Base-by-base conservation (phyloP, 352 stramenopile genomes). In the Phytophthora fragariaefolia region DNA sequence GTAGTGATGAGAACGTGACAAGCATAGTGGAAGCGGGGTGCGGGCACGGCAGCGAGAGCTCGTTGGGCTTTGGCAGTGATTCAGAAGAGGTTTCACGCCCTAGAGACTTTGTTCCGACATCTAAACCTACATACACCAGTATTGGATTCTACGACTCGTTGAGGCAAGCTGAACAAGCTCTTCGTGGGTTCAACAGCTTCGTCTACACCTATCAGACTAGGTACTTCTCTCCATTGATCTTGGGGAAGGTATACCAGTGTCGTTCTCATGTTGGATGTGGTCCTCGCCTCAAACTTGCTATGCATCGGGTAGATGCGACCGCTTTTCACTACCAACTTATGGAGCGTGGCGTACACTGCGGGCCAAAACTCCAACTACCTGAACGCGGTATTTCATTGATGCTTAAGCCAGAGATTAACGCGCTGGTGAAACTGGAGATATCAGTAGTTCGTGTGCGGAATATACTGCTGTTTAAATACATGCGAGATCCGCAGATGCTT, bases 211-310 rank as follows among this genome's bases (percentile, higher is more conserved):
- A 53, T 46, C 54, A 28, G 4, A 53, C 42, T 23, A 28, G 54
- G 42, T 53, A 61, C n/a, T 9, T 52, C 0, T 61, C 40, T 3
- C 18, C 27, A 30, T 52, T 53, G 10, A 40, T 61, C 1, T 23
- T 63, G 12, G 28, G 42, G 12, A 54, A 63, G 15, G 55, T 54
- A 6, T 54, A 38, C 28, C 55, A 54, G 15, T 63, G 55, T 20
- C 42, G 55, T 27, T 63, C 43, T 7, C 55, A 63, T 27, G 5
- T 54, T 20, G 20, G 55, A 0, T 54, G 12, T 6, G 4, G 3
- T 9, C 28, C 47, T 36, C 45, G 2, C 12, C 13, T 63, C 4
- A 63, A 63, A 27, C 20, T 63, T 15, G 8, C 42, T 12, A 63
- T 17, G 0, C 22, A 54, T 20, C 42, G 28, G 1, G 30, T 6